phyloP scores from a whole-genome alignment of 2,329 filamentous ascomycete genomes.

The Penicillium sp. region DNA sequence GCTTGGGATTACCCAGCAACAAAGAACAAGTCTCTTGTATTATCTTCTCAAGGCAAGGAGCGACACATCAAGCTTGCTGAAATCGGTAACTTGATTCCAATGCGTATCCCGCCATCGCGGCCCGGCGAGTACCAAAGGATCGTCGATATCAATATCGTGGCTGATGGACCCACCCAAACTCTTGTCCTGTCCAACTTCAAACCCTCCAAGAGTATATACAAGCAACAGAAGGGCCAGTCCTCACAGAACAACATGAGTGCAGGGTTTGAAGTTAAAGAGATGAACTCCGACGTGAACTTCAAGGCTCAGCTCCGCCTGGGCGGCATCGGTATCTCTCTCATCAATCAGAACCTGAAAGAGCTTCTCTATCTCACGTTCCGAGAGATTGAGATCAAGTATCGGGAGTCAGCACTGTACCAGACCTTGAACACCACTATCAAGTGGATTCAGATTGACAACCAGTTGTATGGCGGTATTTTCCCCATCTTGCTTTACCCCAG shows the following conservation, averaged over 20 bases:
- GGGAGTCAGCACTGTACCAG: constrained; percentile 90
- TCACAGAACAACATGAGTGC: constrained; percentile 62
- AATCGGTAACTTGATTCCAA: constrained; percentile 92
- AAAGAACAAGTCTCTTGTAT: constrained; percentile 91
- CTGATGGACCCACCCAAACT: constrained; percentile 92
- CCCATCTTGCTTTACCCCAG: constrained; percentile 96
- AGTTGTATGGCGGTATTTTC: constrained; percentile 97
- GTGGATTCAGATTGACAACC: constrained; percentile 99
- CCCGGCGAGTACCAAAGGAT: constrained; percentile 72
- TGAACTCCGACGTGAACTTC: constrained; percentile 85
- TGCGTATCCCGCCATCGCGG: constrained; percentile 74
- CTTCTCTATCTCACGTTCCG: constrained; percentile 90
- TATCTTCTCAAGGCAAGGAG: constrained; percentile 76
- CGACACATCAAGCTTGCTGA: constrained; percentile 92
- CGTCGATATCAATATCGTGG: constrained; percentile 94
- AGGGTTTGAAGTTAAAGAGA: constrained; percentile 91
- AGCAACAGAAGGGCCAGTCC: constrained; percentile 57
- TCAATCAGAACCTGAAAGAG: constrained; percentile 90
- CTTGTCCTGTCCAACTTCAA: constrained; percentile 93
- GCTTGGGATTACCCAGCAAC: constrained; percentile 98
- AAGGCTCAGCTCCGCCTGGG: constrained; percentile 84
- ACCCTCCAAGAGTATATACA: constrained; percentile 87
- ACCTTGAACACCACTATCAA: constrained; percentile 88
- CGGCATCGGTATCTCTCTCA: constrained; percentile 86
- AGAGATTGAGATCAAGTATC: constrained; percentile 87